A percentile compares a stretch with the other conserved stretches of the same genome.
These are phyloP conservation scores for Voacanga thouarsii DNA, from an alignment of 257 asterid genomes.

Conservation along the genomic window DNA sequence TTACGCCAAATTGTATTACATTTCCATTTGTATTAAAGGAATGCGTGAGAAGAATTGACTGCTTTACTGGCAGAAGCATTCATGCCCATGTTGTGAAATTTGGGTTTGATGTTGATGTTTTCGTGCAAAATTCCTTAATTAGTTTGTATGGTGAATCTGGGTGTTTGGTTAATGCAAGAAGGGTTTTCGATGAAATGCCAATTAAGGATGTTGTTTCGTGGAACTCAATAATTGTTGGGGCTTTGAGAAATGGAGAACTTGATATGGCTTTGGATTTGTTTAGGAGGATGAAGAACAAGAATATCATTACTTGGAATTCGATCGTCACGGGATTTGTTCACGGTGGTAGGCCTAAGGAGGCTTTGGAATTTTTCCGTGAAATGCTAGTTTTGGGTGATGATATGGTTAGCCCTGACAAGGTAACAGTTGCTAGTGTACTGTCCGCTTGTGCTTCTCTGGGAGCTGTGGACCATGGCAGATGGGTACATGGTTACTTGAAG, in stretches of 20 bases:
- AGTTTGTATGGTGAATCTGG: slow-evolving; percentile 50
- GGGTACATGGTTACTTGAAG: slow-evolving; percentile 64
- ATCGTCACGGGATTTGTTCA: slow-evolving; percentile 72
- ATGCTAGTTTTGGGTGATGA: slow-evolving; percentile 47
- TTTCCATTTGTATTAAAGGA: slow-evolving; percentile 67
- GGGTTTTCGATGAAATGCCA: slow-evolving; percentile 69
- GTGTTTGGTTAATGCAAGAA: slow-evolving; percentile 46
- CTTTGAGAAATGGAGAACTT: slow-evolving; percentile 52
- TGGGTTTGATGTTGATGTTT: slow-evolving; percentile 50
- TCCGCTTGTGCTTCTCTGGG: slow-evolving; percentile 89
- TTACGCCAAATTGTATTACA: slow-evolving; percentile 57
- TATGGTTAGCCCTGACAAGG: slow-evolving; percentile 53
- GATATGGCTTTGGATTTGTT: slow-evolving; percentile 52
- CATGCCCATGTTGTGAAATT: slow-evolving; percentile 53
- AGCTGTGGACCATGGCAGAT: slow-evolving; percentile 63
- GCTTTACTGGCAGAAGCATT: slow-evolving; percentile 39
- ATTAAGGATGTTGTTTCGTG: slow-evolving; percentile 71
- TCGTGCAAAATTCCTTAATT: slow-evolving; percentile 62
- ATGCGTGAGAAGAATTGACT: slow-evolving; percentile 47
- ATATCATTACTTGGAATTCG: slow-evolving; percentile 77
- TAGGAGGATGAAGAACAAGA: slow-evolving; percentile 47
- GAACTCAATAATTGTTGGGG: slow-evolving; percentile 59
- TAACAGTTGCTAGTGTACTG: slow-evolving; percentile 64
- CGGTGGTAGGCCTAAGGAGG: slow-evolving; percentile 72
- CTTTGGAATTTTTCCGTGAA: slow-evolving; percentile 53